Percentiles rank a stretch among this genome's conserved stretches.
These are phyloP conservation scores for Corinectria fuckeliana DNA, from an alignment of 2,329 filamentous ascomycete species.

Conservation along the genomic window DNA sequence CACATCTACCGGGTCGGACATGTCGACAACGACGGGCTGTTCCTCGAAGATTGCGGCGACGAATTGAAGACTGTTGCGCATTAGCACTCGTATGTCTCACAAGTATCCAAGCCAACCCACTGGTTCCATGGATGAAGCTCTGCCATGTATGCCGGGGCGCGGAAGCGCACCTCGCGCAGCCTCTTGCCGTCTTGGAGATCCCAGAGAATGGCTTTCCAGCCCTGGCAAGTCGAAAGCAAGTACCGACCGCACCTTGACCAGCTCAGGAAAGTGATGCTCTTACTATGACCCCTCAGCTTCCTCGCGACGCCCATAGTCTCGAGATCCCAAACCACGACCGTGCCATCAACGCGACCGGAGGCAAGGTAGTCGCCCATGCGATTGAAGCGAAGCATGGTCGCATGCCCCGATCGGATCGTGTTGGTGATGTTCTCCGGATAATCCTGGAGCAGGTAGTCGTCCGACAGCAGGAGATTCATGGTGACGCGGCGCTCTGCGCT, in stretches of 20 bases:
- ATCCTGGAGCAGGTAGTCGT: conserved; percentile 74
- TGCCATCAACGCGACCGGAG: conserved; percentile 91
- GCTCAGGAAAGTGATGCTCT: conserved; percentile 91
- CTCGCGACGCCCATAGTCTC: conserved; percentile 97
- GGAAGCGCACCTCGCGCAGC: conserved; percentile 86
- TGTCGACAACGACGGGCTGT: conserved; percentile 85
- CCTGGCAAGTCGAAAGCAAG: conserved; percentile 89
- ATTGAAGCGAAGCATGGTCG: conserved; percentile 82
- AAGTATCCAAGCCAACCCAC: conserved; percentile 51
- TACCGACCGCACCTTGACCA: conserved; percentile 95
- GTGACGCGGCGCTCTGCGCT: conserved; percentile 5
- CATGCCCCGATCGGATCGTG: conserved; percentile 77
- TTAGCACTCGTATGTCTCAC: conserved; percentile 25
- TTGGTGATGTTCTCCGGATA: conserved; percentile 90
- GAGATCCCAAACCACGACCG: conserved; percentile 94
- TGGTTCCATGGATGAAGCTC: conserved; percentile 92
- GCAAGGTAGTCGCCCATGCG: conserved; percentile 93
- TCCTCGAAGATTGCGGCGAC: conserved; percentile 94
- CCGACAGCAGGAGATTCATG: conserved; percentile 67
- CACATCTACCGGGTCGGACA: conserved; percentile 70
- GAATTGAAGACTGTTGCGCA: conserved; percentile 72
- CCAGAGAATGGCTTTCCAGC: conserved; percentile 97
- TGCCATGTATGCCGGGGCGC: conserved; percentile 93
- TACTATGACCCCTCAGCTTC: conserved; percentile 91
- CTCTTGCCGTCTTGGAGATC: conserved; percentile 76